Percentiles rank a stretch among this genome's conserved stretches.
Conservation (phyloP, 495 filamentous ascomycete species). For the Apodospora peruviana region DNA sequence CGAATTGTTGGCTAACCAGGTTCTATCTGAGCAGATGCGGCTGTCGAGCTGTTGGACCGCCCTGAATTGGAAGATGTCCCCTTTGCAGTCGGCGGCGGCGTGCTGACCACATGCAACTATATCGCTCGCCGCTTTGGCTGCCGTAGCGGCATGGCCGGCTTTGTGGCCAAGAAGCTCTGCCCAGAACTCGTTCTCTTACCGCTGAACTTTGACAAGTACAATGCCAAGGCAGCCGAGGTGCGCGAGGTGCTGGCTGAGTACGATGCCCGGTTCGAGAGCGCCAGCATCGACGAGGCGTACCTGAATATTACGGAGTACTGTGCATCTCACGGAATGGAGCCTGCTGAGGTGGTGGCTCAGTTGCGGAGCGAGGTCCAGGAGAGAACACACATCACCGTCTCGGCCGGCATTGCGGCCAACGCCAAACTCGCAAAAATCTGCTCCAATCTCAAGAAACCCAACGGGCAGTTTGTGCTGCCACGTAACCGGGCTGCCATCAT, state of each 20-base stretch:
- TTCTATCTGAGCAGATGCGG: conserved; percentile 48
- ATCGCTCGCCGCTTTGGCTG: conserved; percentile 84
- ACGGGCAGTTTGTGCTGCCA: conserved; percentile 78
- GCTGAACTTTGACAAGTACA: conserved; percentile 87
- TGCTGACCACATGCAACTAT: conserved; percentile 96
- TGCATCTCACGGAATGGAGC: conserved; percentile 54
- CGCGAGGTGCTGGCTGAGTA: conserved; percentile 77
- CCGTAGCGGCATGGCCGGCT: conserved; percentile 89
- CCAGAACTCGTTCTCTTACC: conserved; percentile 80
- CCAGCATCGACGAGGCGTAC: conserved; percentile 94
- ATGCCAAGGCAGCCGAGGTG: conserved; percentile 81
- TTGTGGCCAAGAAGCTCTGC: conserved; percentile 92
- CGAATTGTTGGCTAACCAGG: not conserved
- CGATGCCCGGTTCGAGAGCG: conserved; percentile 85
- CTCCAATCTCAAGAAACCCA: conserved; percentile 93
- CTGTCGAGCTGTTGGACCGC: conserved; percentile 86
- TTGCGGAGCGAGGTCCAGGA: conserved; percentile 74
- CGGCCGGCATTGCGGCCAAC: conserved; percentile 91
- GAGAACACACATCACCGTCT: conserved; percentile 79
- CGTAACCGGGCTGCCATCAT: conserved; percentile 68
- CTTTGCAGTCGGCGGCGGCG: conserved; percentile 89
- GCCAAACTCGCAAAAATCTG: conserved; percentile 90
- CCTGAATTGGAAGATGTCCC: conserved; percentile 86
- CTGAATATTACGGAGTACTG: conserved; percentile 93
- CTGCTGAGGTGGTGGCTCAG: conserved; percentile 67